Conservation (phyloP, 345 rosid genomes). For the Adansonia digitata region DNA sequence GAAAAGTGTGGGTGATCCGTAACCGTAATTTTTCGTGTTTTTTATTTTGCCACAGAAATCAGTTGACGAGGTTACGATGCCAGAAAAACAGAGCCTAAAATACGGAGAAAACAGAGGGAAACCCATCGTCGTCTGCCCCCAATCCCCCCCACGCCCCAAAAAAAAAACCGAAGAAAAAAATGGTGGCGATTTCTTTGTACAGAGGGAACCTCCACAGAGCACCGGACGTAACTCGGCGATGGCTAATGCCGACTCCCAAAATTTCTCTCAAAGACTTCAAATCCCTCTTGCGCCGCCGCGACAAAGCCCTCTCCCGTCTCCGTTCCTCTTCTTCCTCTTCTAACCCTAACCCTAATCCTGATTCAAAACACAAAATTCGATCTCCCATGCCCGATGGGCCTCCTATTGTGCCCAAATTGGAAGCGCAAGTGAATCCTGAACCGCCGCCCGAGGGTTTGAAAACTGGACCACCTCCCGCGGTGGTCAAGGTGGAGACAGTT, state of each 20-base stretch:
- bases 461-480: conserved; percentile 11
- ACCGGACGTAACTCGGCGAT: conserved; percentile 69
- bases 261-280: conserved; percentile 62
- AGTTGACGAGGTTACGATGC: neutral
- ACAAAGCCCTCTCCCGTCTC: conserved; percentile 53
- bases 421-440: conserved; percentile 5
- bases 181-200: conserved; percentile 93
- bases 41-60: neutral
- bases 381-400: conserved; percentile 1
- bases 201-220: conserved; percentile 87
- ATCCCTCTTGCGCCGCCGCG: conserved; percentile 61
- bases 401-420: conserved; percentile 21
- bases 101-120: neutral
- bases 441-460: conserved; percentile 10
- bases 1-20: neutral
- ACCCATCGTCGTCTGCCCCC: no score
- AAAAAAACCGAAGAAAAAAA: neutral
- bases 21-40: neutral
- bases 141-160: no score
- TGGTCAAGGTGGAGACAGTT: conserved; percentile 5
- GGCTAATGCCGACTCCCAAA: conserved; percentile 60
- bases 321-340: conserved; percentile 22
- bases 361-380: conserved; percentile 6
- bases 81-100: neutral
- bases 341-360: conserved; percentile 13